Base-by-base conservation (phyloP, 805 yeast genomes). In the Yamadazyma ubonensis region DNA sequence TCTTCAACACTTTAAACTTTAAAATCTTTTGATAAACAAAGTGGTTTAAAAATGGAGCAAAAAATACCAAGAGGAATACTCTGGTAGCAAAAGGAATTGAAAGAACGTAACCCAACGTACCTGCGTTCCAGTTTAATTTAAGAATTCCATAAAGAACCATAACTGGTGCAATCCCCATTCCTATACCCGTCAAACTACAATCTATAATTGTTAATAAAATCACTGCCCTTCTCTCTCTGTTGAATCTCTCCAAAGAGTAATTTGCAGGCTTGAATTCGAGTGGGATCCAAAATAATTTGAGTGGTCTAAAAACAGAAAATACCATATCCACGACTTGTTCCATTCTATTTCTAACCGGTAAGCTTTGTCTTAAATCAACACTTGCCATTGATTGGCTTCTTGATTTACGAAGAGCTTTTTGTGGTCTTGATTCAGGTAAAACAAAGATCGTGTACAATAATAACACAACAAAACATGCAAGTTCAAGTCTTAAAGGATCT, bases 401-500 rank as follows among this genome's bases (percentile, higher is more conserved):
- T 0, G 87, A 75, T 53, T 74, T 75, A 28, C 56, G 54, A 50
- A 80, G 67, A 3, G 85, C 75, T 36, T 70, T 67, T 22, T 56
- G 51, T 11, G 85, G 76, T 47, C 91, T 69, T 5, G 89, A 79
- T 54, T 85, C 95, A 2, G 80, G 79, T 11, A 84, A 54, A 2
- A 76, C 52, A 33, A 65, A 49, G 17, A 52, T 32, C 4, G 53
- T 42, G 40, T 58, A 61, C 10, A 60, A 8, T 2, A 57, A 37
- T 5, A 72, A 50, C 0, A 65, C 8, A 4, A 70, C 51, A 1
- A 74, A 5, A 0, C 73, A 37, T 3, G 67, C 55, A 2, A 73
- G 4, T 5, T 65, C 53, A 4, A 65, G 53, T 12, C 41, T 58
- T 48, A 47, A 61, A 39, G 73, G 70, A 11, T 53, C 41, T 38